Evolutionary conservation across 345 rosid species (phyloP), one percentile per base, ranked within the genome.

Genomic region (Trapa incisa): DNA sequence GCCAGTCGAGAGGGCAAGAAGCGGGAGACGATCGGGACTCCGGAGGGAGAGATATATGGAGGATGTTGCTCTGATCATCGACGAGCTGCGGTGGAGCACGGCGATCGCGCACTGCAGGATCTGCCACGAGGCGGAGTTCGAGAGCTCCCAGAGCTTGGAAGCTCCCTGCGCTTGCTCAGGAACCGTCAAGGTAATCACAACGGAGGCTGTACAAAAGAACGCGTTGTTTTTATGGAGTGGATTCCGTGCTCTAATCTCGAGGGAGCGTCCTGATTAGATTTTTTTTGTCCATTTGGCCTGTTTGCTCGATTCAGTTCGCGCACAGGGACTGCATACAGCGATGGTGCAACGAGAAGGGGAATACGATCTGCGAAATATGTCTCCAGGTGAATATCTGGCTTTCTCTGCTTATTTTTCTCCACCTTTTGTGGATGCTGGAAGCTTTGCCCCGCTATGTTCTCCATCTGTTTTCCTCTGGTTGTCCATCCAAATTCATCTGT

Each of bases 341-440:
- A 71, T 94, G 99, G 99, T 91, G 97, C n/a, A 56, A 94, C 69
- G 96, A 91, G 84, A 94, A 94, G 81, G 97, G 99, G 61, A 89
- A 83, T 81, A 89, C 93, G 14, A 85, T 77, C 67, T 94, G 97
- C 67, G 99, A 94, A 85, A 87, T 94, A 29, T 94, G 97, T 76
- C 93, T 94, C 41, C 92, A 91, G 97, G 97, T 94, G 57, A 2
- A 4, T 33, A 56, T 50, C 38, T 35, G 70, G 11, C 35, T 32
- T 6, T 29, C 39, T 32, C 54, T 70, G 67, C 37, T 70, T 50
- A 4, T 48, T 48, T 0, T n/a, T 50, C 38, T 65, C n/a, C 54
- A 22, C 2, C 9, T n/a, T 6, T 54, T 3, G 54, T 3, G 33
- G 8, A 45, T 6, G 13, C 0, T 45, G 48, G 48, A 7, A 41